Evolutionary conservation across 441 rosid genomes (phyloP).

Genomic region (Syzygium malaccense): DNA sequence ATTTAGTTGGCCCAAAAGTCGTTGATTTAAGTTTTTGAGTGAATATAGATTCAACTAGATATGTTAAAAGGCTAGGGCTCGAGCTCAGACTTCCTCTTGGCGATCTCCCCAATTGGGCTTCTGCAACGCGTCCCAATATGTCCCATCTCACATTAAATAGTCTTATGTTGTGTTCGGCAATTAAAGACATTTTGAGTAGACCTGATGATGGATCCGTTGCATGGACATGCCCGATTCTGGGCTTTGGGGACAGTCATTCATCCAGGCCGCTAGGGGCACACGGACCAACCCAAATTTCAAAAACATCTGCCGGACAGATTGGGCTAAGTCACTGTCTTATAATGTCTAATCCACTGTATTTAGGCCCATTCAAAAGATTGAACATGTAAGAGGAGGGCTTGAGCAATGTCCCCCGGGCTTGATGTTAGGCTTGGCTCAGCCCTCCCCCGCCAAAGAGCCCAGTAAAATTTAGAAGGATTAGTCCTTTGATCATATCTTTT

Average conservation of each 20-base stretch:
- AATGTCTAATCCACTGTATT: not conserved
- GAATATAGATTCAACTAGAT: no score
- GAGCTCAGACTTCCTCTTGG: no score
- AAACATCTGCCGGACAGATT: not conserved
- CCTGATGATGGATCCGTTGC: not conserved
- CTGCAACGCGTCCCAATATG: not conserved
- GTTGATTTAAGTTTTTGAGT: no score
- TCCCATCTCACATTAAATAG: not conserved
- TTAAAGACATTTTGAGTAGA: not conserved
- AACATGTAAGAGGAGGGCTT: not conserved
- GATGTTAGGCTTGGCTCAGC: not conserved
- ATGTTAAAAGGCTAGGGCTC: no score
- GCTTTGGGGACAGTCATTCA: not conserved
- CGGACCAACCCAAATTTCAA: not conserved
- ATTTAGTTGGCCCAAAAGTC: not conserved
- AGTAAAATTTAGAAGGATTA: not conserved
- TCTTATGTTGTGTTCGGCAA: not conserved
- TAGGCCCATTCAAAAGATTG: not conserved
- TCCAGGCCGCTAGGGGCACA: not conserved
- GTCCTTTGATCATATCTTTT: not conserved
- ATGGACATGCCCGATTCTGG: not conserved
- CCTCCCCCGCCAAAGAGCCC: not conserved
- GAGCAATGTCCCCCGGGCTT: not conserved
- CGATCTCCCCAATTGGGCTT: not conserved
- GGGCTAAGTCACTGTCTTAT: not conserved